Evolutionary conservation across 2,329 filamentous ascomycete species (phyloP).

Genomic region (Neopestalotiopsis rosae): DNA sequence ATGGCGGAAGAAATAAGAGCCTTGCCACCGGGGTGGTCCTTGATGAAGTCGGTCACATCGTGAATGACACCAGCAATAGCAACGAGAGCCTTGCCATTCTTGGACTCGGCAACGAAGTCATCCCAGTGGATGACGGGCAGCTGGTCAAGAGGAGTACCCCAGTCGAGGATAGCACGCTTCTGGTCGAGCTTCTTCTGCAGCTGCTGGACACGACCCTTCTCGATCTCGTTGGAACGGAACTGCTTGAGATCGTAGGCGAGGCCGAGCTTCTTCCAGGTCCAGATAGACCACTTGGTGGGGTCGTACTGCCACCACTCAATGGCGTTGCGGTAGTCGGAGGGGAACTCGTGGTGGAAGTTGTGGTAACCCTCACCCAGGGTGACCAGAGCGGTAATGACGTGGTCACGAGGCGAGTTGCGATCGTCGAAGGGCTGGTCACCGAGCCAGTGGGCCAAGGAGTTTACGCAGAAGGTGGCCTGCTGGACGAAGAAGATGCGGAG

Average conservation of each 20-base stretch:
- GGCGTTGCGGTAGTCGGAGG: conserved; percentile 73
- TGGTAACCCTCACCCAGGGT: conserved; percentile 75
- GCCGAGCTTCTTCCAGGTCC: conserved; percentile 69
- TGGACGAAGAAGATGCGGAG: conserved; percentile 58
- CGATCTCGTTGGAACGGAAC: conserved; percentile 71
- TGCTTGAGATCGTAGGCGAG: conserved; percentile 72
- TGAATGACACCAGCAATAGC: conserved; percentile 69
- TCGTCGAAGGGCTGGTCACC: conserved; percentile 73
- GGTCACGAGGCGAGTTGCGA: conserved; percentile 72
- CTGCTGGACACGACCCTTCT: conserved; percentile 71
- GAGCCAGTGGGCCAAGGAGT: conserved; percentile 58
- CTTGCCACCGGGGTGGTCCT: conserved; percentile 71
- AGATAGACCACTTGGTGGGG: conserved; percentile 75
- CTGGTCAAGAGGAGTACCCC: conserved; percentile 67
- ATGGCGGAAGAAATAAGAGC: conserved; percentile 68
- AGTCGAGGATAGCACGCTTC: conserved; percentile 66
- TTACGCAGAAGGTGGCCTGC: conserved; percentile 59
- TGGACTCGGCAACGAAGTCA: conserved; percentile 67
- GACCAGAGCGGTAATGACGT: conserved; percentile 69
- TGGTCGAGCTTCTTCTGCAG: conserved; percentile 73
- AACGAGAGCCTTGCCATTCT: conserved; percentile 66
- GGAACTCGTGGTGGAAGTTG: conserved; percentile 78
- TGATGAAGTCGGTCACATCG: conserved; percentile 70
- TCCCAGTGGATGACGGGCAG: conserved; percentile 54
- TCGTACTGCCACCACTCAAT: conserved; percentile 75